Evolutionary conservation across 2,329 filamentous ascomycete species (phyloP).

Genomic region (Aspergillus vadensis): DNA sequence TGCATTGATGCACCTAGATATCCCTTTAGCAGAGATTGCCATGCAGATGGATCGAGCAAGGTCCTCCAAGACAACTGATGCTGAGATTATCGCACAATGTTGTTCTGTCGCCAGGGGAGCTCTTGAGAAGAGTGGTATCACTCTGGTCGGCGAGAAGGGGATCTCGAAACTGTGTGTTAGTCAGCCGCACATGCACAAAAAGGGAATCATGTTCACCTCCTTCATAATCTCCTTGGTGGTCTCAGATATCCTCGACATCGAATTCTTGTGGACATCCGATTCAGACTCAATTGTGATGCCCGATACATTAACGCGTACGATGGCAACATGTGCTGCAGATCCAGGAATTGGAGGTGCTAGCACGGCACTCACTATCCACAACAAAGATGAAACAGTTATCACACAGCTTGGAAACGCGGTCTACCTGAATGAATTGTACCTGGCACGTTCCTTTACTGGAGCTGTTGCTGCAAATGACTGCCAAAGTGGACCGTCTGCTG

Average conservation of each 20-base stretch:
- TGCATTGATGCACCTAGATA: conserved; percentile 25
- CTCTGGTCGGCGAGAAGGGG: conserved; percentile 15
- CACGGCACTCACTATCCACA: conserved; percentile 38
- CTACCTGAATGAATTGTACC: conserved; percentile 40
- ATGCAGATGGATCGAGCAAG: conserved; percentile 16
- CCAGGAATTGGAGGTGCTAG: conserved; percentile 36
- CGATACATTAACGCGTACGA: conserved; percentile 31
- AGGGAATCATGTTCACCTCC: conserved; percentile 44
- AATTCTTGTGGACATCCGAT: conserved; percentile 43
- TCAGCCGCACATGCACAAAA: conserved; percentile 44
- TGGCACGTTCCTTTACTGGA: conserved; percentile 35
- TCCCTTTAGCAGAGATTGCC: conserved; percentile 30
- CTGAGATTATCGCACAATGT: conserved; percentile 25
- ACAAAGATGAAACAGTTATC: conserved; percentile 32
- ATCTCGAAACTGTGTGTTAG: conserved; percentile 33
- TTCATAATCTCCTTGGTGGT: conserved; percentile 39
- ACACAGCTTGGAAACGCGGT: conserved; percentile 35
- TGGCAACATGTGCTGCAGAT: conserved; percentile 36
- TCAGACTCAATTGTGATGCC: conserved; percentile 39
- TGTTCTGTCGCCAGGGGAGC: conserved; percentile 26
- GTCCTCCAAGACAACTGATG: conserved; percentile 12
- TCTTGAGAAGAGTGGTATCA: conserved; percentile 20
- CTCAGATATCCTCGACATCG: conserved; percentile 33
- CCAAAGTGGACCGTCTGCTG: conserved; percentile 41
- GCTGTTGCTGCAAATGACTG: conserved; percentile 37